Percentiles rank a stretch among this genome's conserved stretches.
These are phyloP conservation scores for Coniella vitis DNA, from an alignment of 2,329 filamentous ascomycete species.

Conservation along the genomic window DNA sequence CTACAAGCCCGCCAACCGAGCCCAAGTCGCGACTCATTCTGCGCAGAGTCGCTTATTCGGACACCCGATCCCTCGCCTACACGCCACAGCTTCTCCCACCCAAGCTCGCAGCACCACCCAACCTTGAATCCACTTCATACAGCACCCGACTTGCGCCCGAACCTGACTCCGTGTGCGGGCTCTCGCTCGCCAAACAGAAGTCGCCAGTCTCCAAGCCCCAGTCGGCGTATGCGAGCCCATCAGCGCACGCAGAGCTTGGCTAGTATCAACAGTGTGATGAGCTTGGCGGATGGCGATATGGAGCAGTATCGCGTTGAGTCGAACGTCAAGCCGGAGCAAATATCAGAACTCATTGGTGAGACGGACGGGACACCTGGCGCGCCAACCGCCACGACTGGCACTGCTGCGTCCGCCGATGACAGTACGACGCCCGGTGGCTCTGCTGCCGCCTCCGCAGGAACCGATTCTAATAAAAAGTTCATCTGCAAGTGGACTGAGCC, in stretches of 20 bases:
- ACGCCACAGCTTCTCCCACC: conserved; percentile 15
- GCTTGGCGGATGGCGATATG: conserved; percentile 15
- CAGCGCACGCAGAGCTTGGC: conserved; percentile 14
- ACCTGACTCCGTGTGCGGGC: conserved; percentile 4
- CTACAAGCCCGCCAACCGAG: conserved; percentile 13
- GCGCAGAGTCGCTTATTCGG: conserved; percentile 9
- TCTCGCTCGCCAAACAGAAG: conserved; percentile 10
- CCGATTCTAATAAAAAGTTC: conserved; percentile 14
- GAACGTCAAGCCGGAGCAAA: conserved; percentile 14
- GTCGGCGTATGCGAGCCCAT: conserved; percentile 14
- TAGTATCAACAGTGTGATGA: conserved; percentile 16
- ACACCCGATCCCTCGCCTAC: conserved; percentile 13
- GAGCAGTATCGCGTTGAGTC: conserved; percentile 16
- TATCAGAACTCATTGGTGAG: conserved; percentile 15
- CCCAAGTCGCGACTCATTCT: conserved; percentile 8
- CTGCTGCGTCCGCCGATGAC: neutral
- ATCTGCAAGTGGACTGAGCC: conserved; percentile 15
- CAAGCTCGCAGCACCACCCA: conserved; percentile 4
- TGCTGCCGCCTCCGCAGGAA: neutral
- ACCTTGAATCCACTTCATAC: conserved; percentile 6
- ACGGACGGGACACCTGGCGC: conserved; percentile 5
- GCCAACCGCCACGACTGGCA: neutral
- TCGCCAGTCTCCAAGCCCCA: conserved; percentile 13
- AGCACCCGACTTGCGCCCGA: conserved; percentile 12
- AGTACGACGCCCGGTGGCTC: neutral